Evolutionary conservation across 2,329 filamentous ascomycete species (phyloP).

Genomic region (Cladorrhinum sp.): DNA sequence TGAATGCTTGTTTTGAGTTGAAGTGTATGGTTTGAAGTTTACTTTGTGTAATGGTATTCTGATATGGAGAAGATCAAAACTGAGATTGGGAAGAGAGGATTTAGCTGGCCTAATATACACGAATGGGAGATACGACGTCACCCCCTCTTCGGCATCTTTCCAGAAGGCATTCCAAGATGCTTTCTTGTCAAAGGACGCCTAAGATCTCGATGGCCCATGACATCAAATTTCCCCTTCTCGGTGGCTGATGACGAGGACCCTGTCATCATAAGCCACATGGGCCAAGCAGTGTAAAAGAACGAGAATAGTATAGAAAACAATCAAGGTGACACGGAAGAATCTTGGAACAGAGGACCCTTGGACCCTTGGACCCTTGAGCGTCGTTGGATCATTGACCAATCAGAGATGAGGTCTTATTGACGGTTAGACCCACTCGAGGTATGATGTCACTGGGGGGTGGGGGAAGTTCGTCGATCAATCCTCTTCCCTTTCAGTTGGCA

Average conservation of each 20-base stretch:
- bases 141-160: too few species aligned
- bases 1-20: neutral
- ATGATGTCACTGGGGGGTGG: neutral
- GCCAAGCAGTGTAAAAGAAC: neutral
- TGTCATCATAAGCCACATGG: neutral
- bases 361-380: neutral
- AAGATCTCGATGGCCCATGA: slow-evolving; percentile 3
- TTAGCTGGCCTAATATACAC: neutral
- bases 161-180: neutral
- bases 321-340: neutral
- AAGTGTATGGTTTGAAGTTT: neutral
- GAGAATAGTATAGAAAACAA: neutral
- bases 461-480: too few species aligned
- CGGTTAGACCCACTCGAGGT: neutral
- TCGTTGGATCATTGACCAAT: neutral
- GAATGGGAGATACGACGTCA: neutral
- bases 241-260: neutral
- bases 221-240: neutral
- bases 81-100: neutral
- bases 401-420: neutral
- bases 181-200: neutral
- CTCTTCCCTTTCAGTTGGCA: too few species aligned
- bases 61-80: neutral
- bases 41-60: neutral
- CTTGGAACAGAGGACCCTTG: neutral